A percentile compares a stretch with the other conserved stretches of the same genome.
Conservation (phyloP, 2,329 filamentous ascomycete species). For the Cercospora beticola region DNA sequence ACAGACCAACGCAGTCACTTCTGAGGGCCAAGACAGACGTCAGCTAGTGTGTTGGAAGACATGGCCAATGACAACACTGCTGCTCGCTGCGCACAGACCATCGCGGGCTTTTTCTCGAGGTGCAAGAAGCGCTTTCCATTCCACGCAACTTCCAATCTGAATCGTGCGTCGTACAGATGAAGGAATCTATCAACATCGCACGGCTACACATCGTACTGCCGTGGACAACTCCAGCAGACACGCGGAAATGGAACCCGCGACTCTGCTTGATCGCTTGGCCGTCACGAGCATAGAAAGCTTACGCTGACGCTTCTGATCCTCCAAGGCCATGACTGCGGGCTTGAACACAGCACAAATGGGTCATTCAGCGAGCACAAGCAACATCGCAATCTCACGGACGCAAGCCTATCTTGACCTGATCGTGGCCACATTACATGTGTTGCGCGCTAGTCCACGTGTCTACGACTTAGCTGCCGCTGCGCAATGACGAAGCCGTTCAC, state of each 20-base stretch:
- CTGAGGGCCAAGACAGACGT: not conserved
- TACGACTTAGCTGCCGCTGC: constrained; percentile 5
- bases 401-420: not conserved
- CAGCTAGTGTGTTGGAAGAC: not conserved
- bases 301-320: not conserved
- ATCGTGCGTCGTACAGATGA: not conserved
- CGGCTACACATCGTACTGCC: not conserved
- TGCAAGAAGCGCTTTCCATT: not conserved
- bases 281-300: not conserved
- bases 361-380: not conserved
- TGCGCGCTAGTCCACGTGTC: not conserved
- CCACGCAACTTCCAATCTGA: not conserved
- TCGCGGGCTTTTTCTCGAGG: not conserved
- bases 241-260: not conserved
- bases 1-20: not conserved
- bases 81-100: not conserved
- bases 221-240: not conserved
- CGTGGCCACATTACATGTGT: not conserved
- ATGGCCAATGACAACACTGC: not conserved
- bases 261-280: not conserved
- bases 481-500: constrained; percentile 1
- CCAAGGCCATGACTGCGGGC: not conserved
- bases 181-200: not conserved
- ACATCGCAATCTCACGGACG: not conserved
- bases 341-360: not conserved